Conservation (phyloP, 1,139 yeast genomes). For the Sugiyamaella neomexicana region DNA sequence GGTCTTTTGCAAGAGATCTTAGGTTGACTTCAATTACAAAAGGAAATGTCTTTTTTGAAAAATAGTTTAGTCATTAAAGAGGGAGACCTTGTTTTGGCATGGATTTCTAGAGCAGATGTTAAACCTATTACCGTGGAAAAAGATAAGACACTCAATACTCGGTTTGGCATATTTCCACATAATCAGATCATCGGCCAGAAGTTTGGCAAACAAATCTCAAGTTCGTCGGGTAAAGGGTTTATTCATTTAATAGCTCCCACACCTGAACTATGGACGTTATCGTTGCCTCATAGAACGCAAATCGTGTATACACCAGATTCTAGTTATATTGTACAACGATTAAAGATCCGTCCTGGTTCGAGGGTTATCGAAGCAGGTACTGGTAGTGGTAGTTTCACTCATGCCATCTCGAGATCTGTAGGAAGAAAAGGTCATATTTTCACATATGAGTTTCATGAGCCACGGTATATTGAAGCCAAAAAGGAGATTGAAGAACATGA, state of each 20-base stretch:
- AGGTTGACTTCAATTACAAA: background rate
- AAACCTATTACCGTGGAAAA: constrained; percentile 67
- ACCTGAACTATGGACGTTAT: constrained; percentile 93
- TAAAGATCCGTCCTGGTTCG: constrained; percentile 71
- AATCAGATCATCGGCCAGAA: constrained; percentile 74
- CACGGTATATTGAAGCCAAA: constrained; percentile 75
- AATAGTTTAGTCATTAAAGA: constrained; percentile 56
- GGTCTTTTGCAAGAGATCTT: background rate
- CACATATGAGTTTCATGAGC: constrained; percentile 90
- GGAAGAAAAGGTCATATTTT: constrained; percentile 62
- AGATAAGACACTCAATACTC: constrained; percentile 68
- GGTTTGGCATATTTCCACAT: constrained; percentile 88
- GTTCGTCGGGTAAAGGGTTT: constrained; percentile 79
- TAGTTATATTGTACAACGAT: constrained; percentile 80
- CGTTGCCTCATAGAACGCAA: constrained; percentile 96
- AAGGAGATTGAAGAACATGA: constrained; percentile 75
- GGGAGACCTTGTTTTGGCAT: constrained; percentile 83
- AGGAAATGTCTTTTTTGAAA: constrained; percentile 24
- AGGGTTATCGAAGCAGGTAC: constrained; percentile 96
- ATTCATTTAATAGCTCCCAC: constrained; percentile 87
- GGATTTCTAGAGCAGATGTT: constrained; percentile 75
- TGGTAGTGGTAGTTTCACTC: constrained; percentile 95
- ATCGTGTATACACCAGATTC: constrained; percentile 97
- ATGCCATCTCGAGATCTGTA: constrained; percentile 82
- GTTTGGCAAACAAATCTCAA: constrained; percentile 85